Conservation (phyloP, 2,329 filamentous ascomycete species). For the Capronia coronata region DNA sequence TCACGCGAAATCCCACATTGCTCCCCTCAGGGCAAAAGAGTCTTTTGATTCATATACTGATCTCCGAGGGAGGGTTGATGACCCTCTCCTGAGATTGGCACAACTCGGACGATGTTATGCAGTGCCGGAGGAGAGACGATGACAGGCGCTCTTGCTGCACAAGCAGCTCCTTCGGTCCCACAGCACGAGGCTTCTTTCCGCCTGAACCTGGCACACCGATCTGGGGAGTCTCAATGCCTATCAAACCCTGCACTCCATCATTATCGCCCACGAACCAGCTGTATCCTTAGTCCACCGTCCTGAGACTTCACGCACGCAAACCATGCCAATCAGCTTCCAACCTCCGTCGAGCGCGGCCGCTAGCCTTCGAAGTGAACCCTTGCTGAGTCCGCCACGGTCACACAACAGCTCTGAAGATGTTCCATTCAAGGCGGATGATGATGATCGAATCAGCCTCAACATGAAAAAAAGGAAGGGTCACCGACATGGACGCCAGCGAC, state of each 20-base stretch:
- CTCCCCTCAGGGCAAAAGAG: background rate
- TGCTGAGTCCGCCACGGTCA: constrained; percentile 23
- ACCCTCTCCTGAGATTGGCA: background rate
- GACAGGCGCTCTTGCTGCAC: background rate
- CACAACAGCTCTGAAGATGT: constrained; percentile 14
- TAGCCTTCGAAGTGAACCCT: constrained; percentile 14
- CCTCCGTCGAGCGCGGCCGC: constrained; percentile 6
- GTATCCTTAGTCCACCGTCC: constrained; percentile 2
- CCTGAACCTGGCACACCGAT: background rate
- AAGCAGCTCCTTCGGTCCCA: background rate
- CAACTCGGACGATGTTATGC: no score
- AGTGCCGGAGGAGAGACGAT: background rate
- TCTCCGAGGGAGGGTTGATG: background rate
- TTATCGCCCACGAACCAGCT: constrained; percentile 2
- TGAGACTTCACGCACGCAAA: background rate
- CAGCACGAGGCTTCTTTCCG: background rate
- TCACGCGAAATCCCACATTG: background rate
- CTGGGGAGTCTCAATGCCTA: background rate
- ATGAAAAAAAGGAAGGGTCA: constrained; percentile 23
- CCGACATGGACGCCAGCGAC: constrained; percentile 1
- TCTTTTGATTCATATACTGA: constrained; percentile 3
- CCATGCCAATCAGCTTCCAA: constrained; percentile 14
- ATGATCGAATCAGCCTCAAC: constrained; percentile 20
- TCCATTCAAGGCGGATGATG: constrained; percentile 20
- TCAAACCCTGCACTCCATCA: constrained; percentile 4